Conservation (phyloP, 2,329 filamentous ascomycete species). For the Biscogniauxia marginata region DNA sequence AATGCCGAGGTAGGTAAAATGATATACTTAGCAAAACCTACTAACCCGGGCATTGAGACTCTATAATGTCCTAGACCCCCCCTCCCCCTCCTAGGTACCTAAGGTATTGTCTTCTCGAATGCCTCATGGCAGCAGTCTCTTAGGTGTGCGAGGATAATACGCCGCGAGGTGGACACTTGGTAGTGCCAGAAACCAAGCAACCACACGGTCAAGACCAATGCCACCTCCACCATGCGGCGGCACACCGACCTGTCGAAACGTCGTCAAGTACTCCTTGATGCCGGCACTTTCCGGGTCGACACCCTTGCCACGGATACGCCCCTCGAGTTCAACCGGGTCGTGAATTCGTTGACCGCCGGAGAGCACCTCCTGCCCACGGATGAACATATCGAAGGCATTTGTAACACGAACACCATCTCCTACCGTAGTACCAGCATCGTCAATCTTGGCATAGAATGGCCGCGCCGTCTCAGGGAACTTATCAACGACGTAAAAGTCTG, state of each 20-base stretch:
- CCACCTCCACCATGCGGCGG: conserved; percentile 90
- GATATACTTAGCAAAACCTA: too few species aligned
- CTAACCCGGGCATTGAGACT: too few species aligned
- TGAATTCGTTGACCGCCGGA: conserved; percentile 92
- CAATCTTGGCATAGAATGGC: conserved; percentile 88
- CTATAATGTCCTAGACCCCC: too few species aligned
- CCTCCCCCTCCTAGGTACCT: too few species aligned
- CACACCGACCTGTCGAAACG: conserved; percentile 76
- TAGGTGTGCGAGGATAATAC: conserved; percentile 61
- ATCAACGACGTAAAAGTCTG: conserved; percentile 95
- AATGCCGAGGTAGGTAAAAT: too few species aligned
- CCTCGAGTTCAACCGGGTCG: conserved; percentile 70
- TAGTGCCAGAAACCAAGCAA: conserved; percentile 62
- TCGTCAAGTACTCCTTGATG: conserved; percentile 89
- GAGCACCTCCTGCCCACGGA: conserved; percentile 89
- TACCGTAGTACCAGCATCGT: conserved; percentile 56
- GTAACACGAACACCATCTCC: too few species aligned
- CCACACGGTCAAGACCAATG: conserved; percentile 85
- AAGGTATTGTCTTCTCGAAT: too few species aligned
- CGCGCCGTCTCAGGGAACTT: conserved; percentile 89
- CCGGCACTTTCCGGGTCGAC: conserved; percentile 71
- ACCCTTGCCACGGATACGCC: conserved; percentile 74
- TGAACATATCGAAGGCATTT: conserved; percentile 69
- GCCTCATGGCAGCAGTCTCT: conserved; percentile 57
- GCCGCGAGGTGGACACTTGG: conserved; percentile 58